Percentiles rank a stretch among this genome's conserved stretches.
These are phyloP conservation scores for Yamagishiella unicocca DNA, from an alignment of 139 green algal species.

Conservation along the genomic window DNA sequence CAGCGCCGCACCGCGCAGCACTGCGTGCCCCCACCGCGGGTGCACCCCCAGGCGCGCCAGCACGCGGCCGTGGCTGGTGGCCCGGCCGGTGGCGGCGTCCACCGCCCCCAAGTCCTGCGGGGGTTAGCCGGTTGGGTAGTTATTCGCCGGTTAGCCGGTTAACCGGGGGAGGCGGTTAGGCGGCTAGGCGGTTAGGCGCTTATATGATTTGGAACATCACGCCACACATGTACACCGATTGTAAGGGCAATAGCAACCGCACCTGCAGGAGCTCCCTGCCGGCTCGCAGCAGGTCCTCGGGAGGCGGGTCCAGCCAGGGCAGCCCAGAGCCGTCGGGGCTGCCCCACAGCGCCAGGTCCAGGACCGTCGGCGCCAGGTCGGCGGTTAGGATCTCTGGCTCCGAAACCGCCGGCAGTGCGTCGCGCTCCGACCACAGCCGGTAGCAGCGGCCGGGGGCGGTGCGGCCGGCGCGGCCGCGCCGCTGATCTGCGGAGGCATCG, in stretches of 20 bases:
- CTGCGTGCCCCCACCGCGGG: slow-evolving; percentile 63
- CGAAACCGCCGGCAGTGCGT: slow-evolving; percentile 40
- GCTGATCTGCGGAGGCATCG: slow-evolving; percentile 68
- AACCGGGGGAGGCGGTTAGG: too few relatives aligned
- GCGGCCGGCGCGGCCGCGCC: slow-evolving; percentile 67
- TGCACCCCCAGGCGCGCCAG: slow-evolving; percentile 58
- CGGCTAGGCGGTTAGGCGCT: too few relatives aligned
- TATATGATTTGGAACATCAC: too few relatives aligned
- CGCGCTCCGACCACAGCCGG: slow-evolving; percentile 65
- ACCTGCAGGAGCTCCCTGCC: slow-evolving; percentile 62
- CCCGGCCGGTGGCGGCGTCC: neutral
- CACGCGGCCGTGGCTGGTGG: slow-evolving; percentile 45
- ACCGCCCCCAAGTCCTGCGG: slow-evolving; percentile 63
- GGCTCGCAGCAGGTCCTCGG: slow-evolving; percentile 26
- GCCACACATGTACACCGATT: too few relatives aligned
- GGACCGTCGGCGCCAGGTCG: slow-evolving; percentile 69
- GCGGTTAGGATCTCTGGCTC: slow-evolving; percentile 61
- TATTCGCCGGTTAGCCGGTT: too few relatives aligned
- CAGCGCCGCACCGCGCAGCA: slow-evolving; percentile 51
- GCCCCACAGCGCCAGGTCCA: slow-evolving; percentile 71
- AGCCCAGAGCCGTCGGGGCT: slow-evolving; percentile 48
- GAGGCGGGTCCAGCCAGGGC: slow-evolving; percentile 75
- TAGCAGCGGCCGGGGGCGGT: slow-evolving; percentile 67
- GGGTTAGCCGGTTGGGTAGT: too few relatives aligned
- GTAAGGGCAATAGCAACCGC: too few relatives aligned